phyloP scores from a whole-genome alignment of 2,329 filamentous ascomycete genomes.

The Zasmidium cellare region DNA sequence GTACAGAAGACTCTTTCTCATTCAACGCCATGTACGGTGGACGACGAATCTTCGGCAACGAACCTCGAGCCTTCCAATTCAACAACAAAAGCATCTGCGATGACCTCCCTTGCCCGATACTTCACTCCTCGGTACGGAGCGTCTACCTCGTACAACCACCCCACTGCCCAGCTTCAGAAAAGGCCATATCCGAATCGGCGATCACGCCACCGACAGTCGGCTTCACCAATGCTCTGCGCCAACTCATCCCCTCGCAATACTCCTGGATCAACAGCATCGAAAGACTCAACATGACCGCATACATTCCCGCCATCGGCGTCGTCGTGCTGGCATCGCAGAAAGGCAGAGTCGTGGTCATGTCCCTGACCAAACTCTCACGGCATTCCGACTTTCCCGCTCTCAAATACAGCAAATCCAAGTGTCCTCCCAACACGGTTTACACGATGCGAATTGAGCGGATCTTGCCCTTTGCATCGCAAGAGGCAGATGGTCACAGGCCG shows the following conservation, averaged over 20 bases:
- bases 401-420: background rate
- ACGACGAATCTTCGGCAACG: slow-evolving; percentile 28
- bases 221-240: slow-evolving; percentile 38
- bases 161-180: slow-evolving; percentile 3
- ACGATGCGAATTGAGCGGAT: slow-evolving; percentile 58
- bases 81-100: slow-evolving; percentile 26
- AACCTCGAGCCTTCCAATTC: slow-evolving; percentile 27
- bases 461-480: slow-evolving; percentile 57
- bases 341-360: slow-evolving; percentile 64
- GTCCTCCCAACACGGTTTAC: slow-evolving; percentile 32
- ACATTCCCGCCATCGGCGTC: slow-evolving; percentile 70
- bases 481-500: slow-evolving; percentile 46
- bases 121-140: slow-evolving; percentile 43
- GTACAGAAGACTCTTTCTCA: slow-evolving; percentile 25
- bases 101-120: slow-evolving; percentile 40
- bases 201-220: slow-evolving; percentile 35
- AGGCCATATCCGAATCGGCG: slow-evolving; percentile 6
- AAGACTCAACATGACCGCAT: slow-evolving; percentile 62
- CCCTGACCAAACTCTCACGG: slow-evolving; percentile 50
- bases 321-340: slow-evolving; percentile 67
- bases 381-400: background rate
- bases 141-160: slow-evolving; percentile 45
- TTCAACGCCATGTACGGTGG: slow-evolving; percentile 27
- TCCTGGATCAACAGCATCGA: slow-evolving; percentile 40
- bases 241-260: slow-evolving; percentile 30